Base-by-base conservation (phyloP, 805 yeast species). In the Metschnikowia koreensis region DNA sequence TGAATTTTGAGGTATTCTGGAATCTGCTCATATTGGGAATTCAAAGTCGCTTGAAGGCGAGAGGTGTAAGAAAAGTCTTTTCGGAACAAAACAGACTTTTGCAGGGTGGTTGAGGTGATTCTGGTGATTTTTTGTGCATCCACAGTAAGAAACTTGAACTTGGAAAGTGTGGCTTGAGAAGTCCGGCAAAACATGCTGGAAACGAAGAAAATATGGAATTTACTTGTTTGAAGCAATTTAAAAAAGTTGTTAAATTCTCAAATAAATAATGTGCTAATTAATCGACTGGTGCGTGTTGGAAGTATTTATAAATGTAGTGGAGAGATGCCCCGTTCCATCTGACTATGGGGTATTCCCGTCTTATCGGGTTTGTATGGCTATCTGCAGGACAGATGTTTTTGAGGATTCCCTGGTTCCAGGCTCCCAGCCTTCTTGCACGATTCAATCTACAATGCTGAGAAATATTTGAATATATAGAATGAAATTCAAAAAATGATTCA, bases 1-100 rank as follows among this genome's bases (percentile, higher is more conserved):
- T 62, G 66, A 42, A 62, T 48, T 41, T 53, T 51, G 22, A 63
- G 58, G 28, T 61, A 47, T 4, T 63, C 66, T 1, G 66, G 66
- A 37, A 62, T 56, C 47, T 64, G 63, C 39, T 46, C 47, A 40
- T 60, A 61, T 6, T 27, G 33, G 44, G 31, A n/a, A 7, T 16
- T n/a, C 22, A 15, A 17, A 31, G 5, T 29, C 16, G 34, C 37
- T 31, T 46, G 22, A 8, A 7, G 4, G 42, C 16, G 34, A 6
- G 34, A 31, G 16, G 38, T n/a, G 7, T 28, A 42, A 6, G 38
- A 17, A 17, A 42, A 42, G 4, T 28, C 6, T 4, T 31, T 31
- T 3, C 6, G 6, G 34, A 10, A 6, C 2, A 3, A 10, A 31
- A 31, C 3, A 3, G 12, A 9, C 10, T 31, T 10, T 31, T 31